Evolutionary conservation across 2,329 filamentous ascomycete species (phyloP), one percentile per base, ranked within the genome.

Genomic region (Nemania serpens): DNA sequence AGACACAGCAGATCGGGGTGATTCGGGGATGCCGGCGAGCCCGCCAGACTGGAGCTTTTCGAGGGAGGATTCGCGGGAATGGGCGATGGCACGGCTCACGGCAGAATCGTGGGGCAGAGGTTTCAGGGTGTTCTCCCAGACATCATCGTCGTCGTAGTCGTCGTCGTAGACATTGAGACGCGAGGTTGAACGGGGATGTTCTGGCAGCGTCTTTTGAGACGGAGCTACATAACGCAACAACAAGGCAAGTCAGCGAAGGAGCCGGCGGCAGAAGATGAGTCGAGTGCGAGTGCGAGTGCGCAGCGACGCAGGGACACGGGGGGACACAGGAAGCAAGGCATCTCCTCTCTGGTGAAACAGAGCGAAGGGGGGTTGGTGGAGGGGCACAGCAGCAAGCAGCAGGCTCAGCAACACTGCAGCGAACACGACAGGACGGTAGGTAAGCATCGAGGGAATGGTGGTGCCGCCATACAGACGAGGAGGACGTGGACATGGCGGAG

Each of bases 31-130:
- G 41, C 71, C 71, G 36, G 71, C 70, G 20, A 73, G 69, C 36
- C 66, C 69, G 48, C 72, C 64, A 64, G 76, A 72, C 66, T 77
- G 75, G 37, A 81, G 72, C 71, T 85, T 84, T 58, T 86, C 84
- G 71, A 81, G 75, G 50, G 84, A 86, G n/a, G 83, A 84, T 61
- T 85, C 82, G 72, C 84, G 81, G 29, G 84, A 85, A 68, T 86
- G 84, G 58, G 79, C 72, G 62, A 78, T 74, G 57, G 77, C 75
- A 64, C 79, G 76, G 67, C 55, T 58, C 37, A 61, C 67, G 55
- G 74, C 64, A 45, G 74, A 68, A 62, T 82, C 80, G 66, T 79
- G 72, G 59, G 75, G 73, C 63, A 74, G 69, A 59, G 81, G 81
- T 64, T 81, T 81, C 62, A 85, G 73, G 48, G 82, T 84, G 66